Base-by-base conservation (phyloP, 2,329 filamentous ascomycete species). In the Moelleriella libera region DNA sequence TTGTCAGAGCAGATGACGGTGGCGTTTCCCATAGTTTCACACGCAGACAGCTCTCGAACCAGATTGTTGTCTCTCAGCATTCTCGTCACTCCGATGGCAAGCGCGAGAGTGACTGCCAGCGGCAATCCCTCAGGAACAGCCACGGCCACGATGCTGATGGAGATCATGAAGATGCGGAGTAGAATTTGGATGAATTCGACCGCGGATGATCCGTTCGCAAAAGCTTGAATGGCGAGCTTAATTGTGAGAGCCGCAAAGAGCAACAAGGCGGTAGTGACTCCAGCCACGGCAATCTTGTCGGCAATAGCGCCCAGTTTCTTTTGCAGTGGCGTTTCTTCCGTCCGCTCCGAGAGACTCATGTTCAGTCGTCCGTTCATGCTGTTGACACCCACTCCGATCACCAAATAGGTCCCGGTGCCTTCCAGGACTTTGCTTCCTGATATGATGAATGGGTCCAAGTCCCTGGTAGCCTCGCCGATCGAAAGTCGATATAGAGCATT, bases 231-330 rank as follows among this genome's bases (percentile, higher is more conserved):
- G 30, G 86, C 68, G 59, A 88, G 90, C 57, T 86, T 82, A 67
- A 90, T 86, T 56, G 89, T 78, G 11, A 89, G 70, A 29, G 88
- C 82, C 45, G 87, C 65, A 60, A 92, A 90, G 14, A 90, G 71
- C 6, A 89, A 64, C 11, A 85, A 62, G 41, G 85, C 85, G 32
- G 85, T 80, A 47, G 76, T 78, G 54, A 83, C 78, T 28, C 74
- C 75, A 21, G 61, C 51, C 49, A 61, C 62, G 28, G 64, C 64
- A 44, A 65, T 65, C 30, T 54, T 57, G 21, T 59, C 51, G 30
- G 62, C 61, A 6, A 63, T 52, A 6, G 54, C 47, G 29, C 62
- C 69, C 3, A 79, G 66, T 59, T 75, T 77, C 53, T 67, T 66
- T 58, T 78, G 74, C 4, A 78, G 62, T 0, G 74, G 74, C 1